Conservation (phyloP, 768 basidiomycete species). For the Lactarius sp. region DNA sequence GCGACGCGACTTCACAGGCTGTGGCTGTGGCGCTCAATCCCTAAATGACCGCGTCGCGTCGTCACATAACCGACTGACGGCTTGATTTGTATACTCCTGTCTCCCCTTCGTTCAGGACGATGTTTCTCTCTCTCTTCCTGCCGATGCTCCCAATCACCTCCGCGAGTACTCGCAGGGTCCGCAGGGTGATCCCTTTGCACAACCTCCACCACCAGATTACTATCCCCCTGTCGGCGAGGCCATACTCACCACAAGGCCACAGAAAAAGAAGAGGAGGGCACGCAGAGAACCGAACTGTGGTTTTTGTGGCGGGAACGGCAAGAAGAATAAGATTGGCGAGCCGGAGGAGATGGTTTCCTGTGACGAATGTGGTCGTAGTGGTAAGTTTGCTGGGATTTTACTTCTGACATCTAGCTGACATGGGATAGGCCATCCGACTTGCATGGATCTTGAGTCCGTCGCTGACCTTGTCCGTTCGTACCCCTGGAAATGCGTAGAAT, state of each 20-base stretch:
- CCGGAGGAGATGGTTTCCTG: constrained; percentile 75
- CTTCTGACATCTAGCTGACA: constrained; percentile 9
- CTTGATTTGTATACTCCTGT: constrained; percentile 19
- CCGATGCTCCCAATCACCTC: constrained; percentile 27
- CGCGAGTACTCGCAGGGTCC: constrained; percentile 65
- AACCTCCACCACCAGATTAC: constrained; percentile 50
- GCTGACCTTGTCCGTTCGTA: constrained; percentile 63
- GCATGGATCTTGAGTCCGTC: constrained; percentile 60
- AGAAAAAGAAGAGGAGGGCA: constrained; percentile 43
- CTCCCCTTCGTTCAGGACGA: constrained; percentile 13
- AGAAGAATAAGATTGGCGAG: constrained; percentile 50
- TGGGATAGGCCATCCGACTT: constrained; percentile 75
- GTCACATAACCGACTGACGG: constrained; percentile 24
- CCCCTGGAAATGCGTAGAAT: constrained; percentile 85
- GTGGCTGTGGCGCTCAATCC: constrained; percentile 28
- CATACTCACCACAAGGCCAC: constrained; percentile 37
- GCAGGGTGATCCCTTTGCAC: constrained; percentile 80
- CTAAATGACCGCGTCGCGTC: constrained; percentile 65
- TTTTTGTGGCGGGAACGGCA: constrained; percentile 68
- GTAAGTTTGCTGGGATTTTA: constrained; percentile 39
- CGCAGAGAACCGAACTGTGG: constrained; percentile 65
- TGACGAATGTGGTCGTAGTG: constrained; percentile 75
- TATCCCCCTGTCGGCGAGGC: constrained; percentile 42
- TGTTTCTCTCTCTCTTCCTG: constrained; percentile 21
- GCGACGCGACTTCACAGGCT: constrained; percentile 23